Base-by-base conservation (phyloP, 352 stramenopile species). In the Globisporangium uncinulatum region DNA sequence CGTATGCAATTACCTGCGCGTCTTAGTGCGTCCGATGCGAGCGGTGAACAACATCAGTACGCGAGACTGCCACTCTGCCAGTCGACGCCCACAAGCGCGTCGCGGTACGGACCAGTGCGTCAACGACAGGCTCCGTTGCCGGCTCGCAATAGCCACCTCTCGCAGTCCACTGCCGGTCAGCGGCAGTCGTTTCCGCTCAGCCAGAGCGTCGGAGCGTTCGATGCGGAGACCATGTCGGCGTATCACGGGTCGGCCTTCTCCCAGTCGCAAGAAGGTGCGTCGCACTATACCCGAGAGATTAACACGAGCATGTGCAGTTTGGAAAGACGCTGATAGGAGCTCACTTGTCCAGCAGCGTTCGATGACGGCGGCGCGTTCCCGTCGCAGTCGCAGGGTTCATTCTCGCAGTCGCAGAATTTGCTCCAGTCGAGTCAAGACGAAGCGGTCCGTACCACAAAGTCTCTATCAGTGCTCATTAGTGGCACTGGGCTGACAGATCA, bases 341-440 rank as follows among this genome's bases (percentile, higher is more conserved):
- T 39, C 34, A 39, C 32, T 31, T 6, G 17, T 45, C 36, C n/a
- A 20, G 36, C 15, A 61, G 54, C 8, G 9, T 66, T 49, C 29
- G 60, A 66, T 1, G 60, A 66, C 24, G 52, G 51, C 31, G 42
- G 24, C 20, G 59, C 45, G 34, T 60, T 54, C 20, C 56, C 54
- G 29, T 66, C 60, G 31, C 54, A 61, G 21, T 66, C 60, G 14
- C 60, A 66, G n/a, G 39, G 42, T 20, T 56, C 47, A 1, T 66
- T 34, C 42, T 61, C 60, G 17, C 54, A 58, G 55, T 61, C 60
- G 9, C 60, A 66, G 39, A 54, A 60, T 15, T 6, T 56, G 20
- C 32, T 61, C 24, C 49, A 52, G 24, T 52, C 60, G 24, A 66
- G 60, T 24, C 60, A 66, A 57, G 60, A 66, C 17, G 60, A 66